These are phyloP conservation scores for Cicer judaicum DNA, from an alignment of 306 rosid genomes.

Conservation along the genomic window DNA sequence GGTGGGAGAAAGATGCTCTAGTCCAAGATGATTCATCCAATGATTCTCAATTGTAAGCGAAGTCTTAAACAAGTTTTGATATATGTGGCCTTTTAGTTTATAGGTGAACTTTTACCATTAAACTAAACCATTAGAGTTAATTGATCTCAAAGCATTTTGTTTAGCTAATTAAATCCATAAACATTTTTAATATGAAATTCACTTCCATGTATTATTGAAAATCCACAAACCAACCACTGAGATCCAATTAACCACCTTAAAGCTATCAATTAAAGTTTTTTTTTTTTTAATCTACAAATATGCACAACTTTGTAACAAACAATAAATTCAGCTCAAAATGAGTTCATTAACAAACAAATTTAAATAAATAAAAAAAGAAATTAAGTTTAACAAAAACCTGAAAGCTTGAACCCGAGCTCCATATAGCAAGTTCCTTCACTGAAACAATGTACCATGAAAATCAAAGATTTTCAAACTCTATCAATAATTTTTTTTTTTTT, in stretches of 20 bases:
- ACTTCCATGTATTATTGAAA: constrained; percentile 31
- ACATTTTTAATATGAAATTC: constrained; percentile 13
- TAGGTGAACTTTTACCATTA: too few relatives aligned
- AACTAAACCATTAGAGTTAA: not conserved
- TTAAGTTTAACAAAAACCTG: constrained; percentile 38
- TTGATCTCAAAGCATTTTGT: not conserved
- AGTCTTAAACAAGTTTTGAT: too few relatives aligned
- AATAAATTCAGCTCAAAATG: constrained; percentile 12
- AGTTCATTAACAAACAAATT: not conserved
- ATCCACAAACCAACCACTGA: constrained; percentile 8
- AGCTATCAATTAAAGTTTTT: not conserved
- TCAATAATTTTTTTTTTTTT: not conserved
- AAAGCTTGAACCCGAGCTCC: constrained; percentile 6
- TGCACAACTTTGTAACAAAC: not conserved
- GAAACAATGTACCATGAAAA: constrained; percentile 1
- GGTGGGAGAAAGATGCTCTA: too few relatives aligned
- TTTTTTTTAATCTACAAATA: constrained; percentile 12
- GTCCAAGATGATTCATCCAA: too few relatives aligned
- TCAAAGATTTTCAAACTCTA: not conserved
- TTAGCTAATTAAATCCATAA: constrained; percentile 16
- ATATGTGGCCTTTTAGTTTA: too few relatives aligned
- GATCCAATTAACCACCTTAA: not conserved
- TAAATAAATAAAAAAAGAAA: not conserved
- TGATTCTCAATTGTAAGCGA: too few relatives aligned
- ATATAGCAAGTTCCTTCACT: not conserved